Percentiles rank a stretch among this genome's conserved stretches.
phyloP scores from a whole-genome alignment of 2,329 filamentous ascomycete genomes.

The Metarhizium anisopliae region DNA sequence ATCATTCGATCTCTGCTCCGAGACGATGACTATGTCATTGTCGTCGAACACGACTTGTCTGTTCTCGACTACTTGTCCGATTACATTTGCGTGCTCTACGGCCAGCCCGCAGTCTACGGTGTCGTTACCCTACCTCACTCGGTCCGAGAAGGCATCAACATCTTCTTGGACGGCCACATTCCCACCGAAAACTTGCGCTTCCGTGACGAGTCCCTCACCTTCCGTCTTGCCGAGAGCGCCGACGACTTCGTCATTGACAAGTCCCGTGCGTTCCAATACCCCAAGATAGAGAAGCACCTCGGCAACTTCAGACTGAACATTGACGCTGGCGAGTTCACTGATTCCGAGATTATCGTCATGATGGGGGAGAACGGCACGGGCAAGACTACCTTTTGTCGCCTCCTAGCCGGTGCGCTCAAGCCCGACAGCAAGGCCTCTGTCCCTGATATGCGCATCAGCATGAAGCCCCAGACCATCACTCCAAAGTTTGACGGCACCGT shows the following conservation, averaged over 20 bases:
- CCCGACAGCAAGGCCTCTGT: conserved; percentile 73
- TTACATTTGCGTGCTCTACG: conserved; percentile 96
- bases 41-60: conserved; percentile 98
- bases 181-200: conserved; percentile 98
- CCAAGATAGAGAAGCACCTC: conserved; percentile 85
- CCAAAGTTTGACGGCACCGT: conserved; percentile 97
- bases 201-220: conserved; percentile 92
- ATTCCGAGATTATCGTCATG: conserved; percentile 98
- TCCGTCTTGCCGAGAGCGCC: conserved; percentile 81
- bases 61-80: conserved; percentile 98
- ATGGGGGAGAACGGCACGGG: conserved; percentile 99
- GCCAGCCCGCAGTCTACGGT: conserved; percentile 90
- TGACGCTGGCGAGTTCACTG: conserved; percentile 80
- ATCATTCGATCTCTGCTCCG: conserved; percentile 87
- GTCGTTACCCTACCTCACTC: conserved; percentile 93
- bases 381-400: conserved; percentile 97
- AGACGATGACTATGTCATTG: conserved; percentile 91
- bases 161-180: conserved; percentile 96
- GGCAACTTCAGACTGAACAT: conserved; percentile 80
- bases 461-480: conserved; percentile 99
- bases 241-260: conserved; percentile 85
- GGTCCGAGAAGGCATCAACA: conserved; percentile 97
- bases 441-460: conserved; percentile 92
- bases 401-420: conserved; percentile 88
- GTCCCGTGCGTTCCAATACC: conserved; percentile 77